Evolutionary conservation across 2,329 filamentous ascomycete species (phyloP), one percentile per base, ranked within the genome.

Genomic region (Alternaria solani): DNA sequence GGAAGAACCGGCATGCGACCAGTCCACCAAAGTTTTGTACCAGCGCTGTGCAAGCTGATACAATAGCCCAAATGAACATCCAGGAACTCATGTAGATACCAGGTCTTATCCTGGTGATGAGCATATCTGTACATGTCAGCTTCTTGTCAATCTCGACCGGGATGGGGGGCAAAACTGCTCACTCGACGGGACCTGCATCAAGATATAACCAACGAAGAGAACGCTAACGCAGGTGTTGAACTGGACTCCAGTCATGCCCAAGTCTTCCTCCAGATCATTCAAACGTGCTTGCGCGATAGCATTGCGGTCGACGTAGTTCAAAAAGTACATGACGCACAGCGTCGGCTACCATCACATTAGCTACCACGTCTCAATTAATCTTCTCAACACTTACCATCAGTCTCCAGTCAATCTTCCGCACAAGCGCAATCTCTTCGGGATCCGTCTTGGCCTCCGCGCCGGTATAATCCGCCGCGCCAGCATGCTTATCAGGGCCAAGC

Each of bases 261-360:
- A 59, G 52, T 90, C 88, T 0, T 81, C 77, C 56, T 89, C 85
- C 8, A 91, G 79, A 14, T 88, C 87, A 71, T 87, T 86, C 53
- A 91, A 79, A 7, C 85, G 83, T 0, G 89, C 89, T 5, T 88
- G 83, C 0, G 87, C 87, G 61, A 91, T 89, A 71, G 89, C 88
- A 73, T 89, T 88, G 23, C 87, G 82, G 68, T 89, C 87, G 7
- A 75, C 72, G 44, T 75, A 78, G 46, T 78, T 79, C 9, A 73
- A 56, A 18, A 77, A 82, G 48, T 82, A 82, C 81, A 82, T 81
- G 4, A 66, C 69, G 58, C 76, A 80, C 26, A 81, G 55, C 9
- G 74, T 80, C 1, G 81, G 81, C 79, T 75, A 8, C 20, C 11
- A 4, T 4, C 1, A 26, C 14, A 34, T 60, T 25, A 58, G 41